A percentile compares a stretch with the other conserved stretches of the same genome.
phyloP scores from a whole-genome alignment of 495 filamentous ascomycete genomes.

The Trichoderma orchidacearum region DNA sequence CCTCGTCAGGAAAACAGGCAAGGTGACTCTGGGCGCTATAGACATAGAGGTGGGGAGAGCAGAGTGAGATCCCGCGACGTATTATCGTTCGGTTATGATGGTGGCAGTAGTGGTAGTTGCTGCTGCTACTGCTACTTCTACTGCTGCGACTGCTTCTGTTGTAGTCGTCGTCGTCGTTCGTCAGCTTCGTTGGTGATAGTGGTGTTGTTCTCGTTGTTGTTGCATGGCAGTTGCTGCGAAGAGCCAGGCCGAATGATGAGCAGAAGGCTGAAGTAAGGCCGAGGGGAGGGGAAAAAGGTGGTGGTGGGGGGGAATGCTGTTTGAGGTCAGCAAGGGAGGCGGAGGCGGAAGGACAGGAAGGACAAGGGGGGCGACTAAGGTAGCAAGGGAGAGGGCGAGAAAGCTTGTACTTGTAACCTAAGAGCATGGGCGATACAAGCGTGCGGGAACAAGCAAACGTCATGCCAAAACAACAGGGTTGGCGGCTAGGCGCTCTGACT shows the following conservation, averaged over 20 bases:
- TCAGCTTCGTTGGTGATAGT: no score
- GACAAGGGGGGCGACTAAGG: not conserved
- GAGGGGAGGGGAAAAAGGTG: not conserved
- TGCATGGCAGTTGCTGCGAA: not conserved
- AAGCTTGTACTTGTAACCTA: not conserved
- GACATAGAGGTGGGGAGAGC: no score
- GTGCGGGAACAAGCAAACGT: not conserved
- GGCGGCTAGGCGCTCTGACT: no score
- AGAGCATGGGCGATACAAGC: not conserved
- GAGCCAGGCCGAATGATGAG: not conserved
- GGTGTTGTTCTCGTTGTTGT: no score
- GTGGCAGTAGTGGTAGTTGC: no score
- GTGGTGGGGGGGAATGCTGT: not conserved
- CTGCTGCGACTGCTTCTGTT: no score
- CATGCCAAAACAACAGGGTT: not conserved
- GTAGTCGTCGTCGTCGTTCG: no score
- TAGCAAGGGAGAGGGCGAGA: not conserved
- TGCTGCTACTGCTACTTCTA: no score
- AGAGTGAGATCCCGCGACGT: no score
- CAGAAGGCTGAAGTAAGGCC: constrained; percentile 1
- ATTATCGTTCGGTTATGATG: no score
- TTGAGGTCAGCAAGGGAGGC: not conserved
- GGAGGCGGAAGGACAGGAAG: not conserved
- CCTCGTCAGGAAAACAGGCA: no score
- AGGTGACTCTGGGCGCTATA: no score